phyloP scores from a whole-genome alignment of 768 basidiomycete genomes.

The Boletellus ananas region DNA sequence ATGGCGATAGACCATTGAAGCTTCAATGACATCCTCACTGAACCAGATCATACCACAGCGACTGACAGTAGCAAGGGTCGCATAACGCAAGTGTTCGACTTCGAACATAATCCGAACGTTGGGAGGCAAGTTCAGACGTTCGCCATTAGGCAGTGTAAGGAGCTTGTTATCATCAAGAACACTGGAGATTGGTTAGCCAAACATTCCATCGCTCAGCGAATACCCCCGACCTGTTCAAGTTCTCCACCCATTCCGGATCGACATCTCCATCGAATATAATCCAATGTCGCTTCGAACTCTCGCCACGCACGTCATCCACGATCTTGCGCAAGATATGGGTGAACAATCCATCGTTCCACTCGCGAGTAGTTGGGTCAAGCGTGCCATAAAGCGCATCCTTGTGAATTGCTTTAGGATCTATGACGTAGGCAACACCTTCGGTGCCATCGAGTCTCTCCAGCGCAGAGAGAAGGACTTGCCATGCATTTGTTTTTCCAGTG shows the following conservation, averaged over 20 bases:
- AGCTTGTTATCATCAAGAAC: conserved; percentile 99
- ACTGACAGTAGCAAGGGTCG: conserved; percentile 97
- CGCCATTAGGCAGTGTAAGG: conserved; percentile 94
- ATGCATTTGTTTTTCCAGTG: conserved; percentile 94
- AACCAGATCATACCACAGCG: conserved; percentile 99
- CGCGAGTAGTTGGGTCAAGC: conserved; percentile 92
- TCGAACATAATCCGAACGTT: conserved; percentile 99
- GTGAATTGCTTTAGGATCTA: conserved; percentile 98
- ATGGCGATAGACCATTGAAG: conserved; percentile 86
- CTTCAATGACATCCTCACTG: conserved; percentile 91
- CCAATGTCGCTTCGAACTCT: conserved; percentile 96
- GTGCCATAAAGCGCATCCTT: conserved; percentile 98
- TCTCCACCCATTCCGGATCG: conserved; percentile 99
- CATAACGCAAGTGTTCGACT: conserved; percentile 95
- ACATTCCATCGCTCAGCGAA: background rate
- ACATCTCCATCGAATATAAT: conserved; percentile 99
- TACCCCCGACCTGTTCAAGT: conserved; percentile 82
- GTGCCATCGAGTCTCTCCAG: conserved; percentile 86
- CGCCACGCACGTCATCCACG: conserved; percentile 97
- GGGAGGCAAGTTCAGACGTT: conserved; percentile 92
- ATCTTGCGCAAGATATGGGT: conserved; percentile 97
- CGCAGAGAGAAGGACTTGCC: conserved; percentile 90
- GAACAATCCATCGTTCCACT: conserved; percentile 99
- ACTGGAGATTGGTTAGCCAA: conserved; percentile 41
- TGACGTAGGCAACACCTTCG: conserved; percentile 93